phyloP scores from a whole-genome alignment of 345 rosid genomes.

The Combretum micranthum region DNA sequence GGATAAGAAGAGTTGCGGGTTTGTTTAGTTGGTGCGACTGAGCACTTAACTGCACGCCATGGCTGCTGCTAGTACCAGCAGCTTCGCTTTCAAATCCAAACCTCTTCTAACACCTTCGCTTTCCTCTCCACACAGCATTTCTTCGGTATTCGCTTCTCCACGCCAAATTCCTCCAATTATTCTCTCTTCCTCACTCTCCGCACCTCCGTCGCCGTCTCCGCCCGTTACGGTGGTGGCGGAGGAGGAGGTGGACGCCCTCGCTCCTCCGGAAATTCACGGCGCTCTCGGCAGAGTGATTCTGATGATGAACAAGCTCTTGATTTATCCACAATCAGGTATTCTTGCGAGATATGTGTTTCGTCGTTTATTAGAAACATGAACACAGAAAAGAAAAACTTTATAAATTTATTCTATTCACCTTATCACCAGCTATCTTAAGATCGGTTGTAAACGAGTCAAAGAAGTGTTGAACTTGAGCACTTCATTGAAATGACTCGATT shows the following conservation, averaged over 20 bases:
- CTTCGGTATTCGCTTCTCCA: constrained; percentile 34
- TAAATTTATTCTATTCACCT: no score
- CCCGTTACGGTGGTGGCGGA: constrained; percentile 50
- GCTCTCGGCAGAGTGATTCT: constrained; percentile 36
- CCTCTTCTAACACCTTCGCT: constrained; percentile 14
- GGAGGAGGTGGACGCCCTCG: constrained; percentile 26
- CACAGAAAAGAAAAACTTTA: no score
- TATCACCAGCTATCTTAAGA: no score
- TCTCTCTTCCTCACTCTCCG: constrained; percentile 18
- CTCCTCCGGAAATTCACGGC: constrained; percentile 17
- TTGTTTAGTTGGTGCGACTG: not conserved
- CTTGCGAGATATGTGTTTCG: no score
- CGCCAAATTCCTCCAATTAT: constrained; percentile 13
- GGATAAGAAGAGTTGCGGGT: not conserved
- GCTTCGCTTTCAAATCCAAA: constrained; percentile 32
- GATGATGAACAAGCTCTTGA: constrained; percentile 66
- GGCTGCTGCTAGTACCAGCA: constrained; percentile 66
- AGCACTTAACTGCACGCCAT: constrained; percentile 23
- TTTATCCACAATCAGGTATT: constrained; percentile 49
- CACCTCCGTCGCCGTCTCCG: constrained; percentile 23
- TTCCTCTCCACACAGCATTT: constrained; percentile 40
- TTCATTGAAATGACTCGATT: no score
- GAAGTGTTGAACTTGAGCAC: no score
- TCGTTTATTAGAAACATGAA: no score
- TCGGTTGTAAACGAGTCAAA: no score